Base-by-base conservation (phyloP, 352 stramenopile genomes). In the Phytophthora litchii region DNA sequence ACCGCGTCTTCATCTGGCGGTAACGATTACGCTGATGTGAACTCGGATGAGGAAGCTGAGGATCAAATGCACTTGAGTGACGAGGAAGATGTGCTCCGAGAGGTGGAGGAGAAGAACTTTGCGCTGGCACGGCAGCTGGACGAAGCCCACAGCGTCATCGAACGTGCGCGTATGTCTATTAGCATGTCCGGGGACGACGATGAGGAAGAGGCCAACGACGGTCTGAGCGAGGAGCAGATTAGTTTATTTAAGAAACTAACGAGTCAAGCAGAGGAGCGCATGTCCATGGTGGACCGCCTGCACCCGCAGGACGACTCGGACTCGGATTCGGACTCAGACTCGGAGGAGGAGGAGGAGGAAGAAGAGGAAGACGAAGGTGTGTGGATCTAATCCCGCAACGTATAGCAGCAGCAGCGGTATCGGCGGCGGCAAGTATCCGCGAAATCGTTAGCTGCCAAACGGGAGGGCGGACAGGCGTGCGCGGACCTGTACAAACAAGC, bases 231-330 rank as follows among this genome's bases (percentile, higher is more conserved):
- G 19, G 83, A 93, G 54, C 86, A 95, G 63, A 92, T 95, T 83
- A 92, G 76, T 83, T 87, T 95, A 85, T 95, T 95, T 75, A 93
- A 93, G 81, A 95, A 95, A 80, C 83, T 95, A 69, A 92, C 82
- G 61, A 91, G 67, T 72, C 76, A 95, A 52, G 83, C 83, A 25
- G 86, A 95, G 31, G 83, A 95, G 69, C 86, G 86, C 44, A 78
- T 84, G 82, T 95, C 86, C 58, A 91, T 88, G 67, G 80, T 95
- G 56, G 86, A 93, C 60, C 73, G 77, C 12, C 60, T 91, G 57
- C 83, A 95, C 64, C 83, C 83, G 29, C 76, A 90, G 23, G 82
- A 86, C 64, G 78, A 89, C 46, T 88, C 80, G 59, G 82, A 92
- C 48, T 91, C 83, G 63, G 83, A 92, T 67, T 92, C 83, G 55